Evolutionary conservation across 2,329 filamentous ascomycete genomes (phyloP).

Genomic region (Ceratocystis colombiana): DNA sequence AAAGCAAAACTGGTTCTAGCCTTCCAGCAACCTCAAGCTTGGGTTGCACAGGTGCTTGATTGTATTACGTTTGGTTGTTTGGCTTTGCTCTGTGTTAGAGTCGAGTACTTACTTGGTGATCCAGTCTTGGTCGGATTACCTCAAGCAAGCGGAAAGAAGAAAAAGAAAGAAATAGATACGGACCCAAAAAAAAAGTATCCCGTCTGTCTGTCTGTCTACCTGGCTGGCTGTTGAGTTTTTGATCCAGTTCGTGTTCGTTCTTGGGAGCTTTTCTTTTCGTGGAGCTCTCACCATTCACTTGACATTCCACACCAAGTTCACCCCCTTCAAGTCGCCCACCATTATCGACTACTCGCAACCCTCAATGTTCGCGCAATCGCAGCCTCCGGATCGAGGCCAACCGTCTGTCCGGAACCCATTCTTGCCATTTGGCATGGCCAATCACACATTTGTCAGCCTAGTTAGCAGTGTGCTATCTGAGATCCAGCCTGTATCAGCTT

Average conservation of each 20-base stretch:
- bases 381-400: conserved; percentile 20
- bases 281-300: neutral
- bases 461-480: conserved; percentile 20
- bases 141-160: neutral
- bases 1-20: neutral
- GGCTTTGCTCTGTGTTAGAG: neutral
- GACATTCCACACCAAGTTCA: neutral
- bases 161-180: neutral
- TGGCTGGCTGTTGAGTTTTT: neutral
- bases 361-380: conserved; percentile 23
- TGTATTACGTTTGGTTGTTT: conserved; percentile 1
- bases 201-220: neutral
- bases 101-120: neutral
- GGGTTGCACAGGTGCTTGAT: conserved; percentile 10
- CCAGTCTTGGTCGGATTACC: neutral
- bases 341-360: conserved; percentile 21
- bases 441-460: conserved; percentile 13
- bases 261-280: neutral
- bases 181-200: neutral
- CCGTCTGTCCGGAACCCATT: conserved; percentile 21
- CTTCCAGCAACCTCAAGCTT: neutral
- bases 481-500: conserved; percentile 16
- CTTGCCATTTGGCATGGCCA: conserved; percentile 18
- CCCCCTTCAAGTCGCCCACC: conserved; percentile 19
- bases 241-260: neutral